A percentile compares a stretch with the other conserved stretches of the same genome.
phyloP scores from a whole-genome alignment of 805 yeast species.

The Hanseniaspora jakobsenii region DNA sequence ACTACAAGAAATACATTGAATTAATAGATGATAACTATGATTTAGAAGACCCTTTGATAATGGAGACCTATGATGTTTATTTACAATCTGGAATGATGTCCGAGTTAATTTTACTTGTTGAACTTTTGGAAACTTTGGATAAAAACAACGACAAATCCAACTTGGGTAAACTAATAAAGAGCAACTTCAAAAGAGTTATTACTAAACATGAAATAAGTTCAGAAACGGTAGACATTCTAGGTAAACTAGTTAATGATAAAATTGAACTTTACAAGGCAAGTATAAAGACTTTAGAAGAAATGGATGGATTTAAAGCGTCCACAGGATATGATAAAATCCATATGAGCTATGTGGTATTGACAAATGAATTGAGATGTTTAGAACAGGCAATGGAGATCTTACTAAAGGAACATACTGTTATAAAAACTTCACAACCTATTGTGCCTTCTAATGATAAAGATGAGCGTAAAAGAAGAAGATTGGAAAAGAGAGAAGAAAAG shows the following conservation, averaged over 20 bases:
- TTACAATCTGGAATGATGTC: constrained; percentile 43
- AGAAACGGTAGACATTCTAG: constrained; percentile 24
- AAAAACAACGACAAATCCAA: constrained; percentile 29
- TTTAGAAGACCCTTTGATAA: constrained; percentile 30
- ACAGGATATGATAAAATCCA: constrained; percentile 26
- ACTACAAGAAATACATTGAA: constrained; percentile 20
- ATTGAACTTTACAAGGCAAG: constrained; percentile 39
- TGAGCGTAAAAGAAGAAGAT: constrained; percentile 8
- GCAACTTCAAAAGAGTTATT: constrained; percentile 37
- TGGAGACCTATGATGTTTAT: constrained; percentile 55
- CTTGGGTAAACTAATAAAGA: constrained; percentile 22
- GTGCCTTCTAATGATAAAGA: no score
- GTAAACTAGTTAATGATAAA: constrained; percentile 24
- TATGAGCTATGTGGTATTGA: constrained; percentile 46
- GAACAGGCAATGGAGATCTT: constrained; percentile 28
- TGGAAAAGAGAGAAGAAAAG: constrained; percentile 7
- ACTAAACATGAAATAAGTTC: constrained; percentile 51
- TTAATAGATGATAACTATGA: constrained; percentile 28
- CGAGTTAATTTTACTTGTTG: constrained; percentile 46
- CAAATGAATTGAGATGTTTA: constrained; percentile 45
- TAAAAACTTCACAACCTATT: background rate
- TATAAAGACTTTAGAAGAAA: no score
- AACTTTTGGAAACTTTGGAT: constrained; percentile 29
- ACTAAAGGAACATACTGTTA: constrained; percentile 12
- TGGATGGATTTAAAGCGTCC: no score